A percentile compares a stretch with the other conserved stretches of the same genome.
These are phyloP conservation scores for Hirsutella minnesotensis DNA, from an alignment of 2,329 filamentous ascomycete genomes.

Conservation along the genomic window DNA sequence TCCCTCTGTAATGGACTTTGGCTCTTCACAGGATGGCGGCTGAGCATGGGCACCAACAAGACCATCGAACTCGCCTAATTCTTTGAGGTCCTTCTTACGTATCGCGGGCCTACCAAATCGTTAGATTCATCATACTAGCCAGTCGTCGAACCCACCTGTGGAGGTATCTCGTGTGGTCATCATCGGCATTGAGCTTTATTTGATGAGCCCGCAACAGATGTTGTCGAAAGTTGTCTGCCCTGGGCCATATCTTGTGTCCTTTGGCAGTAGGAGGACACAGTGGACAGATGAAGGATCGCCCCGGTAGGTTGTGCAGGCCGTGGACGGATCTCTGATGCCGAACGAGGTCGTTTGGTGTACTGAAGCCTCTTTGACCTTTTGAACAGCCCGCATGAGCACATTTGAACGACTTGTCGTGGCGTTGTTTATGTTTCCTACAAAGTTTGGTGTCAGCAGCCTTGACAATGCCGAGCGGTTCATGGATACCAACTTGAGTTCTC, in stretches of 20 bases:
- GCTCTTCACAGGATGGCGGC: conserved; percentile 6
- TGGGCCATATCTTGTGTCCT: conserved; percentile 57
- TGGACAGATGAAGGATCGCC: conserved; percentile 5
- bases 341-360: conserved; percentile 70
- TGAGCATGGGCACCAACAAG: conserved; percentile 9
- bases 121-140: neutral
- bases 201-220: conserved; percentile 62
- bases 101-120: neutral
- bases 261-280: conserved; percentile 4
- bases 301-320: conserved; percentile 24
- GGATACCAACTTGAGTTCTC: conserved; percentile 41
- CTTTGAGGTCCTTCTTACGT: conserved; percentile 4
- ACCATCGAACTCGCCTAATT: conserved; percentile 14
- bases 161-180: conserved; percentile 25
- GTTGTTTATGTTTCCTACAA: conserved; percentile 55
- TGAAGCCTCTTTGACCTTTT: conserved; percentile 52
- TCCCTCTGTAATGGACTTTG: conserved; percentile 1
- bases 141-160: conserved; percentile 6
- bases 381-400: conserved; percentile 49
- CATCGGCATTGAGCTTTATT: conserved; percentile 20
- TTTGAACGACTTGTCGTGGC: conserved; percentile 55
- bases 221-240: conserved; percentile 76
- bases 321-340: conserved; percentile 69
- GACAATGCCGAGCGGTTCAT: neutral
- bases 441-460: conserved; percentile 22